Evolutionary conservation across 2,329 filamentous ascomycete species (phyloP), one percentile per base, ranked within the genome.

Genomic region (Sporothrix mexicana): DNA sequence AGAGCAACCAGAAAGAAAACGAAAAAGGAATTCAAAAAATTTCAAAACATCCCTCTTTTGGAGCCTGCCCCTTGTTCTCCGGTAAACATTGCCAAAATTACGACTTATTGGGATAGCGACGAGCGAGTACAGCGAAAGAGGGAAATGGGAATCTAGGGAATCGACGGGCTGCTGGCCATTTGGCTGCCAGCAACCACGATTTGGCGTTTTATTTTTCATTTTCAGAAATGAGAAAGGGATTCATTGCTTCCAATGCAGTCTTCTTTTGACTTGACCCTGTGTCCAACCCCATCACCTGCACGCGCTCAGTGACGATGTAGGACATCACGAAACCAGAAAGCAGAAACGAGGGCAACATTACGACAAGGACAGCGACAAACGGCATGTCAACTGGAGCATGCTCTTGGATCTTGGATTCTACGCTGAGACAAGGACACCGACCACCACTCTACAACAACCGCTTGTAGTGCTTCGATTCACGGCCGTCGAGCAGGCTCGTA

Each of bases 381-480:
- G 36, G 20, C 36, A 45, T 6, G 12, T 55, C 7, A 23, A 23
- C n/a, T 55, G 17, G 30, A 25, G 9, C 51, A 55, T 2, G 7
- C 20, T 12, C n/a, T 23, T 53, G 43, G 10, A 45, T 23, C 15
- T 51, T 23, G 23, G 6, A 25, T 45, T 43, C 13, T 15, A 9
- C 13, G 30, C 49, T 30, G 25, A 13, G 12, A 8, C 10, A n/a
- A 17, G 1, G 23, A 53, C n/a, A 41, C n/a, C n/a, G 15, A 3
- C 36, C 30, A 1, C 36, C 61, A 20, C 5, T 20, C 13, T 73
- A 81, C 73, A 80, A 71, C 62, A 81, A 73, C 45, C 77, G 77
- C 74, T 75, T 76, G 77, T 81, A 82, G 72, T 81, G 79, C 73
- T 79, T 79, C 53, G 77, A 70, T 36, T 81, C 79, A 3, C 74